Evolutionary conservation across 768 basidiomycete species (phyloP).

Genomic region (Russula sp.): DNA sequence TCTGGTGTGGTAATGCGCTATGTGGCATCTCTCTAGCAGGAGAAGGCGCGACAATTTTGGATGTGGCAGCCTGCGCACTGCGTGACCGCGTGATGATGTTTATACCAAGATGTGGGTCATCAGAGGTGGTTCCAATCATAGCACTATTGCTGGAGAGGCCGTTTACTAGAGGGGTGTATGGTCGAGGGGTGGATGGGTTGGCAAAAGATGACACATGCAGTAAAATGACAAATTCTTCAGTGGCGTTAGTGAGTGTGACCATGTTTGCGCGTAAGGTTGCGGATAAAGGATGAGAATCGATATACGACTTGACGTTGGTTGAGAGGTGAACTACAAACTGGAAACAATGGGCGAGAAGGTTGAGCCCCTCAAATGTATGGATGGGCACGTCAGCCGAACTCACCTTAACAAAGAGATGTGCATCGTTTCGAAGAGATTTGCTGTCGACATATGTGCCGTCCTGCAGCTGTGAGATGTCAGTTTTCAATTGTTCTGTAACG

Average conservation of each 20-base stretch:
- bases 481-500: slow-evolving; percentile 57
- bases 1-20: slow-evolving; percentile 48
- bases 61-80: slow-evolving; percentile 9
- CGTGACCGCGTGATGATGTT: slow-evolving; percentile 18
- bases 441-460: slow-evolving; percentile 51
- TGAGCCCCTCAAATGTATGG: neutral
- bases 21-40: slow-evolving; percentile 39
- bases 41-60: neutral
- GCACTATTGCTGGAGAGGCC: slow-evolving; percentile 16
- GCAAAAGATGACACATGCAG: slow-evolving; percentile 82
- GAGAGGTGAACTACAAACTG: slow-evolving; percentile 76
- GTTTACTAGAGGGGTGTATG: slow-evolving; percentile 48
- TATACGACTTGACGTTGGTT: slow-evolving; percentile 61
- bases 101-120: slow-evolving; percentile 13
- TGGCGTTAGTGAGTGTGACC: slow-evolving; percentile 71
- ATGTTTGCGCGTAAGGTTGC: slow-evolving; percentile 61
- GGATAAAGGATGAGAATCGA: slow-evolving; percentile 50
- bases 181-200: slow-evolving; percentile 46
- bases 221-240: slow-evolving; percentile 83
- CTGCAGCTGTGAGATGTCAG: slow-evolving; percentile 52
- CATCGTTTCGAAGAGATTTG: slow-evolving; percentile 66
- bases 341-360: neutral
- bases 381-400: slow-evolving; percentile 17
- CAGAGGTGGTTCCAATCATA: slow-evolving; percentile 5
- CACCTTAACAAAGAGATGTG: slow-evolving; percentile 79